Base-by-base conservation (phyloP, 306 rosid genomes). In the Sindora glabra region DNA sequence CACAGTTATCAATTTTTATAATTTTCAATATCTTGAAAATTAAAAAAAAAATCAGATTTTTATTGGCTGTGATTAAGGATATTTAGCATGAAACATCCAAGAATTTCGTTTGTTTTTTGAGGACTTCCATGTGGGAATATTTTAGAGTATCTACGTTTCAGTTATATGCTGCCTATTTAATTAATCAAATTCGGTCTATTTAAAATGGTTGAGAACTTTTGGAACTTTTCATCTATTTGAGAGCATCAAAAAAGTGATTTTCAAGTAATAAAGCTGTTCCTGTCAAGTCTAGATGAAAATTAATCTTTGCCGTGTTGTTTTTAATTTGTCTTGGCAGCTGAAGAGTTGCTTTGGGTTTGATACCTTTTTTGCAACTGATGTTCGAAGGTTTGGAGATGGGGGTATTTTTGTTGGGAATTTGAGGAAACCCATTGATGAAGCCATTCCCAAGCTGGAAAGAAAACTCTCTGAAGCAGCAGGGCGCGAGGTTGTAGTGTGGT, bases 331-430 rank as follows among this genome's bases (percentile, higher is more conserved):
- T 9, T 38, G 51, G 58, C 85, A 90, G 97, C 74, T 87, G 59
- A 90, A 65, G 80, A 81, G 77, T 75, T 90, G 96, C 59, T 87
- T 90, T 48, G 96, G 97, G 13, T 90, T 90, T 64, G 90, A 90
- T 50, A 77, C 96, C 2, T 87, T 90, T 73, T 90, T 90, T 3
- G 84, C 96, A 0, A 90, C 89, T 14, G 97, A 90, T 77, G 95
- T 87, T 60, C 83, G 97, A 51, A 85, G 97, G 67, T 87, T 90
- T 53, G 96, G 97, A 46, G 97, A 90, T 70, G 97, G 97, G 19
- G 96, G 97, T 48, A 90, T 90, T 57, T 90, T 90, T 65, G 46
- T 87, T 32, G 97, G 97, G 47, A 90, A 90, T 64, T 69, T 87
- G 77, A 87, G 97, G 81, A 85, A 26, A 74, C 97, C 97, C 22